A percentile compares a stretch with the other conserved stretches of the same genome.
These are phyloP conservation scores for Trypanosoma boissoni DNA, from an alignment of 208 protist species.

Conservation along the genomic window DNA sequence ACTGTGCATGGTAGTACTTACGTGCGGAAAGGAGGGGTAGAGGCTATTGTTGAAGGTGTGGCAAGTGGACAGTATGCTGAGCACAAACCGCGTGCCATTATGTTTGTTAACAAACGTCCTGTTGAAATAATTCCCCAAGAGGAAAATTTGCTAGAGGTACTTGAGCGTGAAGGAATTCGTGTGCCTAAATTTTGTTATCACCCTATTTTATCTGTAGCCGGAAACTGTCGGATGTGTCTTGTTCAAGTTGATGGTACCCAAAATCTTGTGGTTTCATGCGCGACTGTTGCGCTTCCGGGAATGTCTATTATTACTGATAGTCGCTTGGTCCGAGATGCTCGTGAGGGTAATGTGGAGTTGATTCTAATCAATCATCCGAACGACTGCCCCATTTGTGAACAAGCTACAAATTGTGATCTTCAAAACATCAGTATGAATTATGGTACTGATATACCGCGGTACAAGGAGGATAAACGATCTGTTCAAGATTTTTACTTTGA, in stretches of 20 bases:
- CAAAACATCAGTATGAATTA: conserved; percentile 95
- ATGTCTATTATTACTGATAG: conserved; percentile 97
- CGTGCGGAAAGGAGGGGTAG: conserved; percentile 38
- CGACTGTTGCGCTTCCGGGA: conserved; percentile 92
- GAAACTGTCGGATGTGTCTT: conserved; percentile 98
- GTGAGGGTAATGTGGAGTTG: conserved; percentile 97
- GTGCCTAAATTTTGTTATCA: conserved; percentile 93
- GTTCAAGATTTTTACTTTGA: conserved; percentile 96
- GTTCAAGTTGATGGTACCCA: conserved; percentile 95
- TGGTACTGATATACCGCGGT: conserved; percentile 85
- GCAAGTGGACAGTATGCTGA: conserved; percentile 84
- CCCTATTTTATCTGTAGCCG: conserved; percentile 92
- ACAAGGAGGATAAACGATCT: conserved; percentile 87
- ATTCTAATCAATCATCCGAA: conserved; percentile 97
- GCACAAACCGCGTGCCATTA: conserved; percentile 84
- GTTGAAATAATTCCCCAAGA: conserved; percentile 91
- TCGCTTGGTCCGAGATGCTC: conserved; percentile 92
- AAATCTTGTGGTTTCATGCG: conserved; percentile 95
- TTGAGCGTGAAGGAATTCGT: conserved; percentile 86
- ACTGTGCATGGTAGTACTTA: conserved; percentile 59
- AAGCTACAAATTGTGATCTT: conserved; percentile 96
- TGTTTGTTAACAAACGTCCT: conserved; percentile 90
- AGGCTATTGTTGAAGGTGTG: conserved; percentile 56
- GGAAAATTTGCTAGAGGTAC: conserved; percentile 89
- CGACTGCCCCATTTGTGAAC: conserved; percentile 97